Percentiles rank a stretch among this genome's conserved stretches.
Evolutionary conservation across 2,329 filamentous ascomycete species (phyloP).

Genomic region (Calonectria montana): DNA sequence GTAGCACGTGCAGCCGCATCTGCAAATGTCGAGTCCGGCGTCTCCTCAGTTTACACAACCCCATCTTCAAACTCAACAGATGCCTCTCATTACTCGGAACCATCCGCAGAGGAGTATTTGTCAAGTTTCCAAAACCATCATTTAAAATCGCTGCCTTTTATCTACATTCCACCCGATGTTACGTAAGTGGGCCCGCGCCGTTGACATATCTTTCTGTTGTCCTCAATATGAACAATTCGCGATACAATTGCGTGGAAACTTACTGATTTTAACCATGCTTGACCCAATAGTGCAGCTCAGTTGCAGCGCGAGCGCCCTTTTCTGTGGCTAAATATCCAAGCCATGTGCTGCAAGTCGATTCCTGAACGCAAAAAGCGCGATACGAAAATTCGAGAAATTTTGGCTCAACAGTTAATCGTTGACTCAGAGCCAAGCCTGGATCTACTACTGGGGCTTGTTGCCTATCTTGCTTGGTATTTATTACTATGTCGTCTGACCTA

Average conservation of each 20-base stretch:
- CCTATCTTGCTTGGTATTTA: slow-evolving; percentile 38
- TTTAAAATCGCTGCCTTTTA: slow-evolving; percentile 44
- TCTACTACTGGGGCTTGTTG: slow-evolving; percentile 39
- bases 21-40: not conserved
- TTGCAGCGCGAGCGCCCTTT: slow-evolving; percentile 48
- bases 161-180: slow-evolving; percentile 30
- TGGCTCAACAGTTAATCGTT: slow-evolving; percentile 39
- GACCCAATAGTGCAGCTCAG: slow-evolving; percentile 23
- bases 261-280: not conserved
- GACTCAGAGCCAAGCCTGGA: slow-evolving; percentile 39
- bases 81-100: not conserved
- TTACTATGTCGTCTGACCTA: not conserved
- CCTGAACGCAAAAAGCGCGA: slow-evolving; percentile 37
- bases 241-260: not conserved
- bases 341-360: slow-evolving; percentile 36
- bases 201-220: not conserved
- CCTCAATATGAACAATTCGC: not conserved
- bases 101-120: slow-evolving; percentile 19
- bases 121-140: slow-evolving; percentile 38
- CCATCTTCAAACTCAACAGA: not conserved
- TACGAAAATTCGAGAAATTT: slow-evolving; percentile 28
- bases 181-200: slow-evolving; percentile 15
- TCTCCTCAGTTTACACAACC: not conserved
- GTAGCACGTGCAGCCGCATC: not conserved
- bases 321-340: slow-evolving; percentile 51